These are phyloP conservation scores for Puccinia brachypodii DNA, from an alignment of 1,284 basidiomycete genomes.

Conservation along the genomic window DNA sequence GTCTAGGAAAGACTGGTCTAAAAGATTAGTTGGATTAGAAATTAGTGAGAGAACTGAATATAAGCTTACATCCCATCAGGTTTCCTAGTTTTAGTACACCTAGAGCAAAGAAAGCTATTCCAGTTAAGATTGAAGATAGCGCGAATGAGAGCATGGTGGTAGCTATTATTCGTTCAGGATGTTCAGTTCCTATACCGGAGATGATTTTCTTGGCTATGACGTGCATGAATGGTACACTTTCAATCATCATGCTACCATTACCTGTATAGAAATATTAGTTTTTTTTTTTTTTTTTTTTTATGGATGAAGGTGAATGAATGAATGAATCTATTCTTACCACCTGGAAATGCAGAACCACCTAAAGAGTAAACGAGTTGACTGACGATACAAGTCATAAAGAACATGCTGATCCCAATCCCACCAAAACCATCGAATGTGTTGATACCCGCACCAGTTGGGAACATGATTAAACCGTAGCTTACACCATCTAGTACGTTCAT, in stretches of 20 bases:
- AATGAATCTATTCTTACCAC: conserved; percentile 51
- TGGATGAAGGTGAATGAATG: neutral
- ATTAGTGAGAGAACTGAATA: neutral
- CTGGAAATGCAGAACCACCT: conserved; percentile 80
- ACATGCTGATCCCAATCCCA: conserved; percentile 70
- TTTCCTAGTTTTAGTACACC: conserved; percentile 79
- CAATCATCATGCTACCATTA: conserved; percentile 99
- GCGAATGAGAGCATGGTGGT: conserved; percentile 90
- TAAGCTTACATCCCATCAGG: conserved; percentile 69
- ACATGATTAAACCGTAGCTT: conserved; percentile 72
- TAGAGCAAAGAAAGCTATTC: conserved; percentile 80
- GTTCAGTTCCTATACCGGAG: conserved; percentile 69
- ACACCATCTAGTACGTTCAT: conserved; percentile 86
- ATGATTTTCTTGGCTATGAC: conserved; percentile 80
- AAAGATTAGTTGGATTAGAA: neutral
- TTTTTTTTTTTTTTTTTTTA: too few relatives aligned
- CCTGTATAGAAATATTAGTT: too few relatives aligned
- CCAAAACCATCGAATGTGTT: conserved; percentile 79
- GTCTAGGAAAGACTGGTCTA: conserved; percentile 75
- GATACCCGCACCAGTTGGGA: conserved; percentile 66
- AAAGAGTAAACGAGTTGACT: conserved; percentile 81
- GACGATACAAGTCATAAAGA: conserved; percentile 63
- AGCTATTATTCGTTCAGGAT: conserved; percentile 72
- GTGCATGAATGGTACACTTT: conserved; percentile 96
- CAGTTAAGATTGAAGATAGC: conserved; percentile 85